These are phyloP conservation scores for Fusarium sp. DNA, from an alignment of 2,329 filamentous ascomycete genomes.

Conservation along the genomic window DNA sequence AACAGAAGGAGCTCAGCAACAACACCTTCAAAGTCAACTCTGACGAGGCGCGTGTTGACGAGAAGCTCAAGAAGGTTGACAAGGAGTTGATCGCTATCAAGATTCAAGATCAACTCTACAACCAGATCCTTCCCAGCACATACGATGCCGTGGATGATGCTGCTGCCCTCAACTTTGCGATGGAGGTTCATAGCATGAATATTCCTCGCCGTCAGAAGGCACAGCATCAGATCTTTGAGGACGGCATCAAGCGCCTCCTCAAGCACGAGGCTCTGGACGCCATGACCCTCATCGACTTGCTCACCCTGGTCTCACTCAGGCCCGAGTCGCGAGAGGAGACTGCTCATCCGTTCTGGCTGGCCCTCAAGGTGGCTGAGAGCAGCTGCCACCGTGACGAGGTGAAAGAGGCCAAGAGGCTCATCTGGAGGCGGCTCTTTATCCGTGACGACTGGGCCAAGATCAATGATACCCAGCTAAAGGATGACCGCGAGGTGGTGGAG, in stretches of 20 bases:
- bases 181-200: constrained; percentile 72
- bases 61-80: constrained; percentile 66
- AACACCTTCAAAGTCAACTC: constrained; percentile 54
- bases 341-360: constrained; percentile 79
- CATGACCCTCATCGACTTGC: constrained; percentile 74
- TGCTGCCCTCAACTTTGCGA: constrained; percentile 80
- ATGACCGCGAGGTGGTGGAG: constrained; percentile 74
- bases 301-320: constrained; percentile 77
- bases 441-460: constrained; percentile 86
- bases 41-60: constrained; percentile 54
- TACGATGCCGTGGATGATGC: constrained; percentile 81
- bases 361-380: constrained; percentile 71
- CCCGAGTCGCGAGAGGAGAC: constrained; percentile 63
- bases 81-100: constrained; percentile 75
- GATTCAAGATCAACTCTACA: constrained; percentile 83
- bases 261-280: constrained; percentile 78
- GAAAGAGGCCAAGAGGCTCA: constrained; percentile 68
- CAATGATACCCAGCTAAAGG: constrained; percentile 81
- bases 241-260: constrained; percentile 76
- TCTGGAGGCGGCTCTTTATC: constrained; percentile 90
- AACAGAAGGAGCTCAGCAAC: constrained; percentile 46
- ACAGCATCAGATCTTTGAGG: constrained; percentile 77
- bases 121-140: constrained; percentile 76
- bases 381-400: constrained; percentile 68
- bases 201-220: constrained; percentile 71